A percentile compares a stretch with the other conserved stretches of the same genome.
Conservation (phyloP, 139 green algal genomes). For the Parachlorella kessleri region DNA sequence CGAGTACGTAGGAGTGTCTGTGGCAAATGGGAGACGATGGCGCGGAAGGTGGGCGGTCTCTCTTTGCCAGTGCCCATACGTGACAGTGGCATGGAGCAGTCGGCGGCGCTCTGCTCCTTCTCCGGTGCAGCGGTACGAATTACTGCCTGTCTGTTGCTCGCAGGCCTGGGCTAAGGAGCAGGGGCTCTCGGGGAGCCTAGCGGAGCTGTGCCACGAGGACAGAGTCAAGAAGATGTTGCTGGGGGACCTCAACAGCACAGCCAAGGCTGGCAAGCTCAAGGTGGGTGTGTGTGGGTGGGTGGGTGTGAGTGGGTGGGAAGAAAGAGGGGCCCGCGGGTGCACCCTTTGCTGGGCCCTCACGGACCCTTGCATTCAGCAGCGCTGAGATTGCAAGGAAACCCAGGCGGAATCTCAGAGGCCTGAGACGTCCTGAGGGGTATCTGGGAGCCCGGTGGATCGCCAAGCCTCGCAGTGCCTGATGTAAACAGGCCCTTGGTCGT, state of each 20-base stretch:
- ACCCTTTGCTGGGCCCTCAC: too few relatives aligned
- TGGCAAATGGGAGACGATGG: too few relatives aligned
- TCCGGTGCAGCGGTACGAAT: too few relatives aligned
- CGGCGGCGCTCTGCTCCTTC: too few relatives aligned
- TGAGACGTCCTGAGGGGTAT: background rate
- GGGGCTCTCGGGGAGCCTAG: conserved; percentile 37
- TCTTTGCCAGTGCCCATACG: too few relatives aligned
- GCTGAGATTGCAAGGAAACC: background rate
- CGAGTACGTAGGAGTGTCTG: too few relatives aligned
- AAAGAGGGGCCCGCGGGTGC: background rate
- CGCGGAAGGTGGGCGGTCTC: too few relatives aligned
- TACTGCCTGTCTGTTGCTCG: too few relatives aligned
- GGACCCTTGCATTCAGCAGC: too few relatives aligned
- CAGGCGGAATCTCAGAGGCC: background rate
- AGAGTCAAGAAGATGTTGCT: conserved; percentile 48
- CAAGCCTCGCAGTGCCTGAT: background rate
- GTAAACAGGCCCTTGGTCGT: too few relatives aligned
- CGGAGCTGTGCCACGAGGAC: conserved; percentile 38
- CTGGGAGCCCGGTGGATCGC: background rate
- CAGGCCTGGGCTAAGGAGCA: conserved; percentile 61
- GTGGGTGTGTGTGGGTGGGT: conserved; percentile 1
- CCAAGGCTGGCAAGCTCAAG: conserved; percentile 89
- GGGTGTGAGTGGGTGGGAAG: background rate
- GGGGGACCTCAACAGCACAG: conserved; percentile 55
- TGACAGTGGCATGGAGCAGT: too few relatives aligned